Conservation (phyloP, 2,329 filamentous ascomycete species). For the Ceratocystis cubensis region DNA sequence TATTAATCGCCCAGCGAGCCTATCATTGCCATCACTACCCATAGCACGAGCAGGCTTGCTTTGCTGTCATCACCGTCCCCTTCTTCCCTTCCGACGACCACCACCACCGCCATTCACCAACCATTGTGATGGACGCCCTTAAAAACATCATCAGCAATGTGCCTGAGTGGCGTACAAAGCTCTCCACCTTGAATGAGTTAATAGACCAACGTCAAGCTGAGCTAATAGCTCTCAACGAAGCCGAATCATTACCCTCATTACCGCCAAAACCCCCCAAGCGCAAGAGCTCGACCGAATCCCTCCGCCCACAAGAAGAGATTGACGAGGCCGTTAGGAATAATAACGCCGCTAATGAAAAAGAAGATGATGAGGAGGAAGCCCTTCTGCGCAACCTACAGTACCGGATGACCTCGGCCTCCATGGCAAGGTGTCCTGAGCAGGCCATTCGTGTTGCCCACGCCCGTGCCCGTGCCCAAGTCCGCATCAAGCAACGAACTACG, state of each 20-base stretch:
- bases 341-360: constrained; percentile 21
- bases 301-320: constrained; percentile 38
- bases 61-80: neutral
- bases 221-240: constrained; percentile 37
- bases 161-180: constrained; percentile 46
- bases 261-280: constrained; percentile 35
- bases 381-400: constrained; percentile 4
- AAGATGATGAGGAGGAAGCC: constrained; percentile 10
- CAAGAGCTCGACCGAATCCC: constrained; percentile 42
- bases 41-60: neutral
- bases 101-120: neutral
- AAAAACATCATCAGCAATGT: constrained; percentile 42
- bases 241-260: neutral
- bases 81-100: constrained; percentile 2
- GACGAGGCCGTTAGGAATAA: constrained; percentile 17
- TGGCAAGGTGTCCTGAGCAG: constrained; percentile 34
- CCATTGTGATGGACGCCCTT: constrained; percentile 42
- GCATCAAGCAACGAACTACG: constrained; percentile 39
- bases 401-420: constrained; percentile 25
- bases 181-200: constrained; percentile 48
- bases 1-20: neutral
- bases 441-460: constrained; percentile 36
- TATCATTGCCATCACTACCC: neutral
- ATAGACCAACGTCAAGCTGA: constrained; percentile 50
- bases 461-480: constrained; percentile 36